Evolutionary conservation across 495 filamentous ascomycete species (phyloP), one percentile per base, ranked within the genome.

Genomic region (Hyaloscypha variabilis): DNA sequence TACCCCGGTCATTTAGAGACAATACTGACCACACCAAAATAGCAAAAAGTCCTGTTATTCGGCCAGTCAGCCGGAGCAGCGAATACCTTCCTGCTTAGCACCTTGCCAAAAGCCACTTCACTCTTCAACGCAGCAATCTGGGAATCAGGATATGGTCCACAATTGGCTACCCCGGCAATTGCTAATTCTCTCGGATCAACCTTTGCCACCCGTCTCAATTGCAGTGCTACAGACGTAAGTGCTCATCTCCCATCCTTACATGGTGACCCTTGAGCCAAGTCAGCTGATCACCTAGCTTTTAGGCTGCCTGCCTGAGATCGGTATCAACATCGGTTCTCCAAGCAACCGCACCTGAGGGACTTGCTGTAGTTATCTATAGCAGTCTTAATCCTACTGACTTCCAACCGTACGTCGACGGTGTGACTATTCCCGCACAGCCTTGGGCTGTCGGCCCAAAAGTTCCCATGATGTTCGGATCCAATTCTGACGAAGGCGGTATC

Each of bases 1-100:
- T 56, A 71, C 34, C 69, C 73, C n/a, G n/a, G n/a, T n/a, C n/a
- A n/a, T 46, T 67, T 70, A 46, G 71, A 76, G 72, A 31, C 71
- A 25, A 30, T 8, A 28, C 24, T 39, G 36, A 64, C 10, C 19
- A 17, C 58, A 65, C 65, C 25, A 53, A 53, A 46, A 60, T 31
- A 69, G 72, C 63, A 75, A 54, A 74, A 77, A 63, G 74, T 78
- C 21, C 46, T 80, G 50, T 69, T 77, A 2, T 79, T 79, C 60
- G 78, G 77, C 21, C 72, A 81, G 62, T 79, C 77, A 19, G 74
- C 78, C 26, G 78, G 78, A 52, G 77, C 77, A 26, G 52, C 57
- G 26, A 69, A 79, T 52, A 58, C 62, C 2, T 77, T 73, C 61
- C 63, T 68, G 36, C 26, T 79, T 62, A 69, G 73, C 2, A 76